These are phyloP conservation scores for Moricandia moricandioides DNA, from an alignment of 345 rosid genomes.

Conservation along the genomic window DNA sequence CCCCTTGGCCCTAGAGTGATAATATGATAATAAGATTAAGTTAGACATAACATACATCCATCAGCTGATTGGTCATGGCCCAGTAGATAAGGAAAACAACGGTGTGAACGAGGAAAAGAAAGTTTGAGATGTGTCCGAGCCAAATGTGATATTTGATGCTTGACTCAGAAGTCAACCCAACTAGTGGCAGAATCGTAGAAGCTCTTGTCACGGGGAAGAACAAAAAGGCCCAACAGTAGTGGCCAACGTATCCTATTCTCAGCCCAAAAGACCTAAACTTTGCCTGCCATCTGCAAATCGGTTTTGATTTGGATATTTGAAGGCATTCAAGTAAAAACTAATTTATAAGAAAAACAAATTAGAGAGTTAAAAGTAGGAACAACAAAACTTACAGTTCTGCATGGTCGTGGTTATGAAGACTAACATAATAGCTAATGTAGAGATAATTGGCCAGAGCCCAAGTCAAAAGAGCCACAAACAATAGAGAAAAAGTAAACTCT, in stretches of 20 bases:
- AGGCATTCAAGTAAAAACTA: not conserved
- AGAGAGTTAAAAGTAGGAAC: not conserved
- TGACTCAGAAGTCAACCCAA: conserved; percentile 64
- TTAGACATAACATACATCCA: conserved; percentile 32
- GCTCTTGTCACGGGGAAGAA: conserved; percentile 66
- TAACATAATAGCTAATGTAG: conserved; percentile 41
- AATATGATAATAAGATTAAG: not conserved
- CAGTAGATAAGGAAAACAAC: conserved; percentile 54
- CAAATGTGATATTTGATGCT: conserved; percentile 72
- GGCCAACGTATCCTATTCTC: conserved; percentile 56
- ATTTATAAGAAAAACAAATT: not conserved
- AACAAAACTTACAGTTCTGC: conserved; percentile 26
- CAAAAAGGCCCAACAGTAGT: conserved; percentile 68
- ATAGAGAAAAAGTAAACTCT: conserved; percentile 48
- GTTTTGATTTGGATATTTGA: not conserved
- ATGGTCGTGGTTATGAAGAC: conserved; percentile 26
- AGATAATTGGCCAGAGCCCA: conserved; percentile 45
- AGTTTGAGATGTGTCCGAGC: conserved; percentile 64
- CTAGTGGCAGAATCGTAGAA: conserved; percentile 55
- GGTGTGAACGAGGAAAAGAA: conserved; percentile 44
- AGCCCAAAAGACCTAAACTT: conserved; percentile 53
- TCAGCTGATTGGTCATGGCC: conserved; percentile 48
- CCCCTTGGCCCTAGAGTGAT: not conserved
- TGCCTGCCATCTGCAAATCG: conserved; percentile 49
- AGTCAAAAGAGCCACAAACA: conserved; percentile 54